Percentiles rank a stretch among this genome's conserved stretches.
phyloP scores from a whole-genome alignment of 306 rosid genomes.

The Acacia melanoxylon region DNA sequence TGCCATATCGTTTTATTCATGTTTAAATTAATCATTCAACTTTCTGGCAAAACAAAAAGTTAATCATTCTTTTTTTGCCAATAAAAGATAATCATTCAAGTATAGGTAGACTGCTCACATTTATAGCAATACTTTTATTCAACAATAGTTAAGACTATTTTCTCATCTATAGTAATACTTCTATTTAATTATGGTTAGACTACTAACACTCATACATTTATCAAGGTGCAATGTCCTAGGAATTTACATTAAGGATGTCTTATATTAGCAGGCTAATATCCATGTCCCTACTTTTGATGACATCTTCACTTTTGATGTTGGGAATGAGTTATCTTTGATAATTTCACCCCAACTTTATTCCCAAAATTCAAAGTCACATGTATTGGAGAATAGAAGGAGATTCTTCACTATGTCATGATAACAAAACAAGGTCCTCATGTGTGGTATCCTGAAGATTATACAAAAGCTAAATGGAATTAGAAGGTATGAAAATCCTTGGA shows the following conservation, averaged over 20 bases:
- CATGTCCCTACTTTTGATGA: too few species aligned
- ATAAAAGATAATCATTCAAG: too few species aligned
- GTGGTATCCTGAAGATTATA: slow-evolving; percentile 59
- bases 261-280: not conserved
- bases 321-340: not conserved
- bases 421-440: slow-evolving; percentile 59
- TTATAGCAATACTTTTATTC: too few species aligned
- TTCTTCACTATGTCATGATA: slow-evolving; percentile 46
- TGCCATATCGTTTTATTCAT: too few species aligned
- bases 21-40: too few species aligned
- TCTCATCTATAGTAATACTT: too few species aligned
- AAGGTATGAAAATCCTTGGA: slow-evolving; percentile 1
- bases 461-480: slow-evolving; percentile 45
- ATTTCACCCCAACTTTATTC: slow-evolving; percentile 10
- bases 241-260: not conserved
- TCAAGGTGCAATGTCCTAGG: not conserved
- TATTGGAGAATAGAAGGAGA: slow-evolving; percentile 59
- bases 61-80: too few species aligned
- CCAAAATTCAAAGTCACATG: slow-evolving; percentile 33
- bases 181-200: too few species aligned
- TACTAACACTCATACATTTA: too few species aligned
- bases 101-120: too few species aligned
- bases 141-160: too few species aligned
- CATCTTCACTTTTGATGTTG: not conserved
- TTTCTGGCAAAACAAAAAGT: too few species aligned